Base-by-base conservation (phyloP, 441 rosid genomes). In the Adansonia gregorii region DNA sequence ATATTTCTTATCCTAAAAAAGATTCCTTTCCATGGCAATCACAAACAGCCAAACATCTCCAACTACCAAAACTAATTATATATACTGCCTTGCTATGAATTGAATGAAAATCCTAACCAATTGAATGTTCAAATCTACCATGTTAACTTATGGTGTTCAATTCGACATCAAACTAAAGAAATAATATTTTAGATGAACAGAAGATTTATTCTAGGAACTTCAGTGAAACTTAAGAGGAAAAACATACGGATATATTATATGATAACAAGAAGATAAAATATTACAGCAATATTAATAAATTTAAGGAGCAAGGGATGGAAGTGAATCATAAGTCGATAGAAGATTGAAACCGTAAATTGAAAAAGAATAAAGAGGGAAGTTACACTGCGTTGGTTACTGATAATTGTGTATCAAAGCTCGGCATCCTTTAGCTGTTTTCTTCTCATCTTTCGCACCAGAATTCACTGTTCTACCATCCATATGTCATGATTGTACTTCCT, bases 391-490 rank as follows among this genome's bases (percentile, higher is more conserved):
- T 76, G 58, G 81, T 83, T 74, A 81, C 76, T 39, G 82, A 76
- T 64, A 78, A 63, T 22, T 79, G 84, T 70, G 86, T 46, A 76
- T 81, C 86, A 83, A 85, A 82, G 82, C 87, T 83, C 65, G 82
- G 90, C 92, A 89, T 85, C 81, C 75, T 77, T 75, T 79, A 64
- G 80, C 71, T 56, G 52, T 43, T 75, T 78, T 71, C 79, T 82
- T 79, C 78, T 80, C 87, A 82, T 85, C 83, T 84, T 66, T 17
- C 17, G 49, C 77, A 66, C 70, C 77, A 39, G 61, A 31, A 68
- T 51, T 9, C 73, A 64, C 67, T 41, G 66, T 45, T 67, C 81
- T 78, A 79, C 82, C 67, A 15, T 77, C 78, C 83, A 80, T 61
- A 51, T 77, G 76, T 75, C 84, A 78, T 59, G 63, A 77, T 76